Evolutionary conservation across 805 yeast genomes (phyloP), one percentile per base, ranked within the genome.

Genomic region (Myxozyma sirexii): DNA sequence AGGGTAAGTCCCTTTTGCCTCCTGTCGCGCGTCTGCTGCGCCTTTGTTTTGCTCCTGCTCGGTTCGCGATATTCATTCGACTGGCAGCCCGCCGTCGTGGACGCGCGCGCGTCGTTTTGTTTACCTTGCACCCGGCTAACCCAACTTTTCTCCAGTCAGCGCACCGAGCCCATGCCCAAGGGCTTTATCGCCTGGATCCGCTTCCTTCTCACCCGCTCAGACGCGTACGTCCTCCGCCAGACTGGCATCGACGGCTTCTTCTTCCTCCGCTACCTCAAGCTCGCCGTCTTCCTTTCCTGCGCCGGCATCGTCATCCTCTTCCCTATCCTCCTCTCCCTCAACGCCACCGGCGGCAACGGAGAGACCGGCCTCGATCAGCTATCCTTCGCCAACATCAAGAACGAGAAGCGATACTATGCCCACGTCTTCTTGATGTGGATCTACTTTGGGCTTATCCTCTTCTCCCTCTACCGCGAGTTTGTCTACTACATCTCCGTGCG

Each of bases 161-260:
- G 81, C 62, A 96, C 97, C 0, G 85, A 82, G 31, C 90, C 94
- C 0, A 76, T 91, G 46, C 87, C 92, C 1, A 73, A 72, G 21
- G 94, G 91, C 37, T 79, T 86, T 1, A 74, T 85, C 70, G 76
- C 80, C 33, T 92, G 97, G 98, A 58, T 91, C 10, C 64, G 73
- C 7, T 84, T 86, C 5, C 71, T 93, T 29, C 67, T 88, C 51
- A 75, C 80, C 49, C 85, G 88, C 69, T 83, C 90, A 0, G 91
- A 88, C 57, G 76, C 87, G 49, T 88, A 88, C 69, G 79, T 92
- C 56, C 83, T 93, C 60, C 85, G 86, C 65, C 96, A 93, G 69
- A 87, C 94, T 21, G 98, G 97, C 17, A 72, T 93, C n/a, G 98
- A 93, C 71, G 97, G 97, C 4, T 93, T 89, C 76, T 86, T 94